These are phyloP conservation scores for Backusella liffmaniae DNA, from an alignment of 192 early-diverging fungal species.

Conservation along the genomic window DNA sequence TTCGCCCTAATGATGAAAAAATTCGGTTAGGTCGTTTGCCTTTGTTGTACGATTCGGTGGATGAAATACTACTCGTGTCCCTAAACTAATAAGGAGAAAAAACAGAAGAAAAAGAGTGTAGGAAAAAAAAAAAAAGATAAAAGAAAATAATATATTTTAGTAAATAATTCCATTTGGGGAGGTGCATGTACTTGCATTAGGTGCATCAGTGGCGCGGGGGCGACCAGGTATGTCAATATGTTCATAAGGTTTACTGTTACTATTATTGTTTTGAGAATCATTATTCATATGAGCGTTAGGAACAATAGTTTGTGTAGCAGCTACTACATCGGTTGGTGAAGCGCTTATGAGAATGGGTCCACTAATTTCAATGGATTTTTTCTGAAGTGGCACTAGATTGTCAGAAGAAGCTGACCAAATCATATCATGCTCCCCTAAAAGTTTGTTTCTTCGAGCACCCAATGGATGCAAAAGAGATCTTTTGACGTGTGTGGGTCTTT, in stretches of 20 bases:
- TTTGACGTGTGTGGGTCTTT: constrained; percentile 13
- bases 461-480: constrained; percentile 13
- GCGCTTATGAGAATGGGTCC: neutral
- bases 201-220: neutral
- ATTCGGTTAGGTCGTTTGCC: constrained; percentile 4
- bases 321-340: constrained; percentile 24
- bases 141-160: neutral
- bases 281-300: constrained; percentile 8
- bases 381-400: neutral
- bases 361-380: constrained; percentile 11
- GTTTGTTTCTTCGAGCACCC: constrained; percentile 5
- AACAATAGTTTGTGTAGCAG: constrained; percentile 23
- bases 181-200: constrained; percentile 8
- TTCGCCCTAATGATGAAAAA: constrained; percentile 15
- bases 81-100: constrained; percentile 2
- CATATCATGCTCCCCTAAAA: constrained; percentile 7
- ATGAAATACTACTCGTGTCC: constrained; percentile 13
- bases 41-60: constrained; percentile 9
- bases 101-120: neutral
- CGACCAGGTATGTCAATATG: constrained; percentile 24
- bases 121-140: neutral
- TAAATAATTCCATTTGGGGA: neutral
- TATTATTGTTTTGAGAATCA: neutral
- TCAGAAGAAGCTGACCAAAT: constrained; percentile 13
- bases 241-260: constrained; percentile 14